Conservation (phyloP, 768 basidiomycete genomes). For the Mycena haematopus region DNA sequence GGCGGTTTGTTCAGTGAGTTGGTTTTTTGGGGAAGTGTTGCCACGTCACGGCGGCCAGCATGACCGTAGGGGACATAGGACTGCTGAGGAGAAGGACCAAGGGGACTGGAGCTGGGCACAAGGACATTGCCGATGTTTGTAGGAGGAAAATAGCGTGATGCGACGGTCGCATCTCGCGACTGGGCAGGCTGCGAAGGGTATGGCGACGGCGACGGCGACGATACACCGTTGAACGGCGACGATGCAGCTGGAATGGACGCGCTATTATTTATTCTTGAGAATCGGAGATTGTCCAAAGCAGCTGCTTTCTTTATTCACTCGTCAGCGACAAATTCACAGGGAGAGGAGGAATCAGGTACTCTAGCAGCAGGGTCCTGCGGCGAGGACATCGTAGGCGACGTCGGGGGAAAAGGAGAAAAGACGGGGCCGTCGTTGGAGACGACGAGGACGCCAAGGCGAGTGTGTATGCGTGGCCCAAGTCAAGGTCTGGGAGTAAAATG, state of each 20-base stretch:
- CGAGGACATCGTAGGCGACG: constrained; percentile 16
- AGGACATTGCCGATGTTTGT: constrained; percentile 63
- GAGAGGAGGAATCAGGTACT: constrained; percentile 25
- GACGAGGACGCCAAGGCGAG: neutral
- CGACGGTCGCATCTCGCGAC: constrained; percentile 77
- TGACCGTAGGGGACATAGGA: constrained; percentile 43
- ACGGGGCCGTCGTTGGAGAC: neutral
- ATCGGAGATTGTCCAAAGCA: constrained; percentile 56
- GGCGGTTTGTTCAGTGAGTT: constrained; percentile 37
- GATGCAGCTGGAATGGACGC: constrained; percentile 33
- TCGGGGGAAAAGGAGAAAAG: constrained; percentile 27
- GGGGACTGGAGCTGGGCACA: constrained; percentile 80
- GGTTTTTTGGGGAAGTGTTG: neutral
- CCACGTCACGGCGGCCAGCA: constrained; percentile 49
- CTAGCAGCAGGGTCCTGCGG: constrained; percentile 18
- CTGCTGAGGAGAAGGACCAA: constrained; percentile 44
- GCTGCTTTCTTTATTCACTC: constrained; percentile 32
- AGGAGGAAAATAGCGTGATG: constrained; percentile 64
- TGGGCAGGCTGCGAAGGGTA: constrained; percentile 60
- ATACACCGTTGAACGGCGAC: constrained; percentile 33
- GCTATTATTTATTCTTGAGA: constrained; percentile 44
- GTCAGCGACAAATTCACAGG: constrained; percentile 34
- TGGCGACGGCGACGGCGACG: constrained; percentile 32
- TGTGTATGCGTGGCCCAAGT: neutral
- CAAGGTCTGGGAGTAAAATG: neutral